Evolutionary conservation across 805 yeast species (phyloP), one percentile per base, ranked within the genome.

Genomic region (Pichia heedii): DNA sequence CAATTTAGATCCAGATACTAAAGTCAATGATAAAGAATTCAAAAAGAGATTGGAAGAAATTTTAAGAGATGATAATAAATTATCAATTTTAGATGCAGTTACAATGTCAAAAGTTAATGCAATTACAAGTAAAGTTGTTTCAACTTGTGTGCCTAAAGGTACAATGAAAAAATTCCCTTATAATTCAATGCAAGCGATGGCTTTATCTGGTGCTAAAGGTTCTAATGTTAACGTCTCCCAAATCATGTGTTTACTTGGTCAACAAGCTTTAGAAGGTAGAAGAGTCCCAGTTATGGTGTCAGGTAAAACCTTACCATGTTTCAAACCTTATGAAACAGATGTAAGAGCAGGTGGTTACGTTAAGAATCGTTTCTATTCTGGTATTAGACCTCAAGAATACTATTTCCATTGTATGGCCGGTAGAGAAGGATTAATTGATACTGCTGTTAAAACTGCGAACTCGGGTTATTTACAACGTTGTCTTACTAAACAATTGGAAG

Each of bases 361-460:
- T 61, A 85, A 90, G 63, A 90, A 94, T 49, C 84, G 99, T 55
- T 93, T 93, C 79, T 94, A 87, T 64, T 87, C 97, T 34, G 98
- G 98, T 65, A 84, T 93, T 54, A 79, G 86, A 63, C 98, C 98
- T 5, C 99, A 93, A 68, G 99, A 93, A 66, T 93, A 94, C 68
- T 93, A 89, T 63, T 93, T 94, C 93, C 99, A 93, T 70, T 93
- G 97, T 73, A 93, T 93, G 98, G 98, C 99, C 44, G 99, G 99
- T 68, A 84, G 99, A 73, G 99, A 93, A 73, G 99, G 99, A 70
- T 77, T 93, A 60, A 93, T 93, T 69, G 99, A 93, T 74, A 93
- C 99, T 47, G 98, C 99, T 40, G 99, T 93, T 51, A 93, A 93
- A 69, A 93, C 99, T 10, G 86, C 97, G 19, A 81, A 96, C 68